These are phyloP conservation scores for Aspergillus sp. DNA, from an alignment of 2,329 filamentous ascomycete genomes.

Conservation along the genomic window DNA sequence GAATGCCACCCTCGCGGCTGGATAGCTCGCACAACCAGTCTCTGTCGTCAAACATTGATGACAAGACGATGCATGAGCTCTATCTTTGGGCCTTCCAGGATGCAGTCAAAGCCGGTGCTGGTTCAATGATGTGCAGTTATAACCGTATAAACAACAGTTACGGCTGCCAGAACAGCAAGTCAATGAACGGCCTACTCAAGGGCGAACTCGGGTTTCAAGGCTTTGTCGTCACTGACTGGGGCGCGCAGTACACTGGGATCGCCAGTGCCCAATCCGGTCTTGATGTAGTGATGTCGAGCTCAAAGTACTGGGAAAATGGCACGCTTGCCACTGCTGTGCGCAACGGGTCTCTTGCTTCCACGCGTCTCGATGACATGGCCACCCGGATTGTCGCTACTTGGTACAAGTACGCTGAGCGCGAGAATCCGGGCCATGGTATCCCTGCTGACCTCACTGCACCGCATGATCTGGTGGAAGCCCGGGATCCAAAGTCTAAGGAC, in stretches of 20 bases:
- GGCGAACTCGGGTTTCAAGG: conserved; percentile 73
- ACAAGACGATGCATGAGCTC: conserved; percentile 65
- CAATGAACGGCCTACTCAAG: conserved; percentile 74
- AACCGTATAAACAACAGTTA: conserved; percentile 76
- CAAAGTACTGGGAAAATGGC: not conserved
- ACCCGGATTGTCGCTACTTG: conserved; percentile 14
- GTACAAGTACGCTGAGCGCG: conserved; percentile 19
- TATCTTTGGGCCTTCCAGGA: conserved; percentile 69
- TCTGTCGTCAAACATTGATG: conserved; percentile 63
- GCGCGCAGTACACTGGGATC: conserved; percentile 70
- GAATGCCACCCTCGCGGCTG: not conserved
- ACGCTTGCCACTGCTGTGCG: conserved; percentile 25
- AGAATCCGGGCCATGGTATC: conserved; percentile 34
- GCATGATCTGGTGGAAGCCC: conserved; percentile 54
- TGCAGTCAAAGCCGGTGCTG: conserved; percentile 57
- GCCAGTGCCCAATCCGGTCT: conserved; percentile 50
- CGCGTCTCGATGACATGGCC: conserved; percentile 15
- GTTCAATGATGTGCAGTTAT: conserved; percentile 60
- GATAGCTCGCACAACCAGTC: conserved; percentile 21
- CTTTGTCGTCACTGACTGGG: conserved; percentile 77
- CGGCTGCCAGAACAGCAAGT: conserved; percentile 74
- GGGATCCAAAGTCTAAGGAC: conserved; percentile 35
- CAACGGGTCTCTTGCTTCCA: conserved; percentile 8
- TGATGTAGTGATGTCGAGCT: not conserved
- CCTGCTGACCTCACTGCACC: conserved; percentile 42